These are phyloP conservation scores for Claviceps digitariae DNA, from an alignment of 2,329 filamentous ascomycete species.

Conservation along the genomic window DNA sequence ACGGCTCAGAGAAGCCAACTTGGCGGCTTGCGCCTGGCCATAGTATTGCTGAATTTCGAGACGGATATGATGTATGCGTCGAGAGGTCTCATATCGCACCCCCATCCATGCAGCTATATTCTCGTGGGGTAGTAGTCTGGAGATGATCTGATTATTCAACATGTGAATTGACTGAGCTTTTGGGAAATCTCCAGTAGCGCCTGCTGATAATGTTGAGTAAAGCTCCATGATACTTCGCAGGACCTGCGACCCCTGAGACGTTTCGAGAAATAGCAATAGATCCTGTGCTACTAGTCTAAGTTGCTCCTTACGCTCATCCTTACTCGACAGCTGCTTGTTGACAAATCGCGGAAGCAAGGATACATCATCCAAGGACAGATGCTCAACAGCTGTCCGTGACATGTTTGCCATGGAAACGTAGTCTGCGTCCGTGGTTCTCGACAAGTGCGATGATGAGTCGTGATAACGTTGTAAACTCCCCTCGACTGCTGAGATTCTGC, in stretches of 20 bases:
- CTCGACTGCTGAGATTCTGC: constrained; percentile 33
- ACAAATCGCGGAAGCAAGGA: constrained; percentile 22
- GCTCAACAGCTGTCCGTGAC: constrained; percentile 28
- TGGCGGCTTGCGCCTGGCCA: constrained; percentile 26
- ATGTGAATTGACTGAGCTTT: constrained; percentile 42
- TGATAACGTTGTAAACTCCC: constrained; percentile 35
- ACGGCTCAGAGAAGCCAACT: constrained; percentile 41
- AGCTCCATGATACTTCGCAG: constrained; percentile 21
- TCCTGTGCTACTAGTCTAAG: constrained; percentile 11
- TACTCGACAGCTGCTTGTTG: constrained; percentile 12
- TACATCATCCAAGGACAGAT: constrained; percentile 33
- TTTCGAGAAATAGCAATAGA: constrained; percentile 19
- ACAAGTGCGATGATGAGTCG: constrained; percentile 20
- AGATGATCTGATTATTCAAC: constrained; percentile 42
- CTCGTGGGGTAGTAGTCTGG: constrained; percentile 28
- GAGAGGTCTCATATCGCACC: constrained; percentile 36
- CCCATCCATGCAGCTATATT: constrained; percentile 34
- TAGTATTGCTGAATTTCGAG: constrained; percentile 27
- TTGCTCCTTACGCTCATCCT: neutral
- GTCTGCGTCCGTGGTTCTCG: constrained; percentile 14
- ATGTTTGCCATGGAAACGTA: constrained; percentile 13
- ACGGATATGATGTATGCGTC: constrained; percentile 29
- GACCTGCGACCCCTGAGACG: constrained; percentile 15
- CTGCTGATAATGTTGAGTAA: constrained; percentile 20
- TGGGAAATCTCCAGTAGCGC: constrained; percentile 17